Base-by-base conservation (phyloP, 495 filamentous ascomycete genomes). In the Aspergillus indologenus region DNA sequence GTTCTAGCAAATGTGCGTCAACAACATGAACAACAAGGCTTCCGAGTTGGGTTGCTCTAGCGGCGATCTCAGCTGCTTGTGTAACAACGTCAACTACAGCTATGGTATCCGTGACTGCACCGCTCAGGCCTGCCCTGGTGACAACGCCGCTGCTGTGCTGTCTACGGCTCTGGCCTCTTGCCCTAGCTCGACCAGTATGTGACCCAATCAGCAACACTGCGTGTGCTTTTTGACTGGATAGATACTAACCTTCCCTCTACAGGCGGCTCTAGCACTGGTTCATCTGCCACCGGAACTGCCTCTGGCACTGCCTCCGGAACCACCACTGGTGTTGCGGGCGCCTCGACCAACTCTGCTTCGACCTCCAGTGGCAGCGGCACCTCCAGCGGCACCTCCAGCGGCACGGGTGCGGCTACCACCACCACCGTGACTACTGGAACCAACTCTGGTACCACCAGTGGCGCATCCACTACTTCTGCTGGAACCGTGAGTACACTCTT, bases 81-180 rank as follows among this genome's bases (percentile, higher is more conserved):
- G 91, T 83, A 78, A 74, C 44, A 82, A 83, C 59, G 50, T 65
- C 42, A 66, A 90, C 80, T 95, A 91, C 72, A 69, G 71, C 59
- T 88, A 84, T 66, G 91, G 91, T 67, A 78, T 96, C 59, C 87
- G 83, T 49, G 91, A 96, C 75, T 96, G 91, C 81, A 82, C 89
- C 53, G 70, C 75, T 56, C 70, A 87, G 73, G 79, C 82, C 52
- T 95, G 91, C 78, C 70, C 73, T 15, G 65, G 71, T 17, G 75
- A 76, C 57, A 75, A 81, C 54, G 66, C 73, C 12, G 59, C 58
- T 22, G 69, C 70, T 57, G 75, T 75, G 14, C 48, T 78, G 31
- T 23, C 65, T 14, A 63, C 65, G 70, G 80, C 75, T 54, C 60
- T 71, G 52, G 70, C 66, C 26, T 58, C 56, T 29, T 49, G 56